A percentile compares a stretch with the other conserved stretches of the same genome.
These are phyloP conservation scores for Dothistroma septosporum DNA, from an alignment of 2,329 filamentous ascomycete genomes.

Conservation along the genomic window DNA sequence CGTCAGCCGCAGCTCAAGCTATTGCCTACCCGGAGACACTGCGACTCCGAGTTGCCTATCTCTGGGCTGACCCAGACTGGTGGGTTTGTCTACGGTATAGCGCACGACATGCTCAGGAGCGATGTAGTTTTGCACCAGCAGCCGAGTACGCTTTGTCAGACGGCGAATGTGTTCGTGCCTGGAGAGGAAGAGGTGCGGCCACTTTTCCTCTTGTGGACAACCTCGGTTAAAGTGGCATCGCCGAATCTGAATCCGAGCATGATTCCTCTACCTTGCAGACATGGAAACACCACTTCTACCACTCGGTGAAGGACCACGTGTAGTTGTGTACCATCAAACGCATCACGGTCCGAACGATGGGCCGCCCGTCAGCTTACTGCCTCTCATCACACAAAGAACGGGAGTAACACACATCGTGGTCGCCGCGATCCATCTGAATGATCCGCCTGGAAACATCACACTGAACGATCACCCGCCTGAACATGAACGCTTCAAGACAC, in stretches of 20 bases:
- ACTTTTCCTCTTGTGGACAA: neutral
- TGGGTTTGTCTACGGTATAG: too few species aligned
- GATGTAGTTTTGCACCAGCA: too few species aligned
- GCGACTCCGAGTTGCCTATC: too few species aligned
- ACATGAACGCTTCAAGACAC: constrained; percentile 58
- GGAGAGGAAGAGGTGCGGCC: neutral
- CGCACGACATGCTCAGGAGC: too few species aligned
- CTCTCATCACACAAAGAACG: constrained; percentile 56
- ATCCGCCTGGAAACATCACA: constrained; percentile 60
- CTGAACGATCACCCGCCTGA: constrained; percentile 75
- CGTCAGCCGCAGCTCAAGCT: too few species aligned
- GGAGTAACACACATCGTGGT: constrained; percentile 78
- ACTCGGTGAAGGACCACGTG: constrained; percentile 36
- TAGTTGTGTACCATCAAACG: constrained; percentile 63
- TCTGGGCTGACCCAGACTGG: too few species aligned
- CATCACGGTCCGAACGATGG: constrained; percentile 51
- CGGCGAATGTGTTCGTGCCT: too few species aligned
- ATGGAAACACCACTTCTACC: constrained; percentile 32
- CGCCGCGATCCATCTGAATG: constrained; percentile 80
- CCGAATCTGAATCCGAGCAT: constrained; percentile 3
- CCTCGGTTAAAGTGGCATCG: neutral
- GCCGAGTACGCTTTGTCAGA: too few species aligned
- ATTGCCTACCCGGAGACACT: too few species aligned
- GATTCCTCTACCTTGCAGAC: neutral
- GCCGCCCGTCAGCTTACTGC: constrained; percentile 58